Base-by-base conservation (phyloP, 371 early-diverging fungal genomes). In the Mortierella polycephala region DNA sequence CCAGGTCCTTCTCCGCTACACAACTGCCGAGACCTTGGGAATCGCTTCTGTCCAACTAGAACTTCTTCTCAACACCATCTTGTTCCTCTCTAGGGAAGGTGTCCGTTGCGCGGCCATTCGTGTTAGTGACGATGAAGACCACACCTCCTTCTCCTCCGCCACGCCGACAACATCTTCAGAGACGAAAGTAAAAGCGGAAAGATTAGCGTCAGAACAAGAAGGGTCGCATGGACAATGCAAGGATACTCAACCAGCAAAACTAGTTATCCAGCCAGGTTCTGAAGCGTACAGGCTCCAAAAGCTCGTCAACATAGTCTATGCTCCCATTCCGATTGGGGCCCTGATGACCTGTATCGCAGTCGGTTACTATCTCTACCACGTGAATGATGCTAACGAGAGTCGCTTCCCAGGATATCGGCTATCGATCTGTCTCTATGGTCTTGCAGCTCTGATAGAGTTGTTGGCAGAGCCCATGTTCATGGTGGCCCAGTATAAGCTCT, bases 21-120 rank as follows among this genome's bases (percentile, higher is more conserved):
- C 91, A 11, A 82, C 89, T 14, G 87, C 93, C 14, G 85, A 85
- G 47, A 90, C 92, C 1, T 87, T 96, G 46, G 98, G 97, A 5
- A 87, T 96, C 14, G 96, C 95, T 0, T 88, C 91, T 1, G 89
- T 96, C 52, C 90, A 94, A 54, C 83, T 98, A 39, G 98, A 98
- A 81, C 87, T 98, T 12, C 74, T 96, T 13, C 81, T 94, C 13
- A 90, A 91, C 16, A 92, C 97, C 0, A 91, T 97, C 50, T 83
- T 98, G 52, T 97, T 98, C 81, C 86, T 98, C 23, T 95, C 96
- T 0, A 86, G 98, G 12, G 98, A 98, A 80, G 92, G 92, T 21
- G 88, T 96, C 55, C 89, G 98, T 23, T 92, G 92, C 83, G 96
- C 95, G 9, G 64, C 80, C 14, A 79, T 79, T 83, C 89, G 86